These are phyloP conservation scores for Solanum ossicruentum DNA, from an alignment of 257 asterid genomes.

Conservation along the genomic window DNA sequence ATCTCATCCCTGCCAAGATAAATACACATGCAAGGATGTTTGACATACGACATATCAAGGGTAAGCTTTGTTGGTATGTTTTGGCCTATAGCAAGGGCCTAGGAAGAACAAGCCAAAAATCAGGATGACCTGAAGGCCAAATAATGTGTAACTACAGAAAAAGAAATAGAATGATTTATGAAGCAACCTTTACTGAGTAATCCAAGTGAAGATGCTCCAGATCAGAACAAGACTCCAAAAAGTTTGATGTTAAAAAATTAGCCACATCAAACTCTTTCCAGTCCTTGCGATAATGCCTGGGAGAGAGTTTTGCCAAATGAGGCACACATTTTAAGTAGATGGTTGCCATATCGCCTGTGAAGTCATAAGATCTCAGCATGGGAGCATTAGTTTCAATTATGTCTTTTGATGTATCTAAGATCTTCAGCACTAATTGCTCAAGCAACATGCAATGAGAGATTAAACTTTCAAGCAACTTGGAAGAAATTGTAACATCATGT, in stretches of 20 bases:
- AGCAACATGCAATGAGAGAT: background rate
- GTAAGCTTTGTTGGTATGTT: background rate
- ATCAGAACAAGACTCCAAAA: background rate
- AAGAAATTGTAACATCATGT: background rate
- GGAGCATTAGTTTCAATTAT: background rate
- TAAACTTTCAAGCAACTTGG: background rate
- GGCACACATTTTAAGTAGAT: background rate
- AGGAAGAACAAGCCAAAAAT: background rate
- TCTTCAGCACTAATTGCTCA: background rate
- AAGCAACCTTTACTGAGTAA: background rate
- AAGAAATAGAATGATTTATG: background rate
- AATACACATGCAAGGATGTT: background rate
- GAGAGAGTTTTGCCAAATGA: background rate
- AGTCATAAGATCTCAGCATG: background rate
- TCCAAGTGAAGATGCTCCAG: background rate
- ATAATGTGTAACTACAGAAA: too few relatives aligned
- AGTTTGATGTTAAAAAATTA: background rate
- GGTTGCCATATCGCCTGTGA: background rate
- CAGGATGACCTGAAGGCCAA: background rate
- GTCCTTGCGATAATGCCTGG: background rate
- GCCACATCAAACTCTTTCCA: background rate
- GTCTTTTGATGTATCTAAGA: background rate
- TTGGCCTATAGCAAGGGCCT: background rate
- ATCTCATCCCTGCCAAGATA: background rate
- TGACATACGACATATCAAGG: background rate